phyloP scores from a whole-genome alignment of 345 rosid genomes.

The Populus deltoides region DNA sequence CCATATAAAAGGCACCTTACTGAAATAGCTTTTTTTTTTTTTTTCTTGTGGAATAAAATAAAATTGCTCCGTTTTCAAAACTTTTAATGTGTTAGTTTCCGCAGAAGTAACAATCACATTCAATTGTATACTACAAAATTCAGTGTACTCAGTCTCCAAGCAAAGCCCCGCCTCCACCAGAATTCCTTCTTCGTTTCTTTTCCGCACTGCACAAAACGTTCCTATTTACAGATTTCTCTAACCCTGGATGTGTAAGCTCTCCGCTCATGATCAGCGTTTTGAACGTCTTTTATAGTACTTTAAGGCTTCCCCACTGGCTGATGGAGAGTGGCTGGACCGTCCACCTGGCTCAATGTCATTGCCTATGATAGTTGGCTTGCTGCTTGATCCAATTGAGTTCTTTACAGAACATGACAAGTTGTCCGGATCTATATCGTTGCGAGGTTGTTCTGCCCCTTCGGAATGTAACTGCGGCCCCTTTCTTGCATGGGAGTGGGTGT shows the following conservation, averaged over 20 bases:
- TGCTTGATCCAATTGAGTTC: neutral
- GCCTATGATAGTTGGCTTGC: neutral
- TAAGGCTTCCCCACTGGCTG: neutral
- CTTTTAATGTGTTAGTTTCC: no score
- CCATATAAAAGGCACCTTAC: no score
- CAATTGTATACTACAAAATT: neutral
- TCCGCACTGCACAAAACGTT: no score
- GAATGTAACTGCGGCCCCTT: neutral
- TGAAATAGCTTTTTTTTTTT: no score
- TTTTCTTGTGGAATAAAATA: no score
- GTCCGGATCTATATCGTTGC: neutral
- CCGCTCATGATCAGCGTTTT: neutral
- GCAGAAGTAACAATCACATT: no score
- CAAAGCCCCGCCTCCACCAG: neutral
- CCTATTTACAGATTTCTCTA: neutral
- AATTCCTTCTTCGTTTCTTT: neutral
- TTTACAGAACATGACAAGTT: neutral
- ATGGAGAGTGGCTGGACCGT: neutral
- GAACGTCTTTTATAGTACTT: neutral
- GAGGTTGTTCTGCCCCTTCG: neutral
- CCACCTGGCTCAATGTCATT: neutral
- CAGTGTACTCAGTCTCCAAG: neutral
- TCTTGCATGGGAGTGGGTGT: no score
- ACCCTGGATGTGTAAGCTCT: neutral
- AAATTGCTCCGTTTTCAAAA: no score